Conservation (phyloP, 2,329 filamentous ascomycete species). For the Curvularia lunata region DNA sequence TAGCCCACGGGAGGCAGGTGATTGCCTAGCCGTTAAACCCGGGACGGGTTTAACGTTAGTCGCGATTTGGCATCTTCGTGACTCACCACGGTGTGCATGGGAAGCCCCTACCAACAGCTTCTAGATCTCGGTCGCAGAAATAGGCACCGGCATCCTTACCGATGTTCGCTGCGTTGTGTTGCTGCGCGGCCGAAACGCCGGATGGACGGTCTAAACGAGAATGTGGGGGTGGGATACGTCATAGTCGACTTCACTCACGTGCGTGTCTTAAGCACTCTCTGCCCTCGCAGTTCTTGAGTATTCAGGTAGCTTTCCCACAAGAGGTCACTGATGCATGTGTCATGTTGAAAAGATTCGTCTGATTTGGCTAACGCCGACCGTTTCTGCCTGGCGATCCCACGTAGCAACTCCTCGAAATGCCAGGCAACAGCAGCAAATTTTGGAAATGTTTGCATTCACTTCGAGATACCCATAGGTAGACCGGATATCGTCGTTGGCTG, state of each 20-base stretch:
- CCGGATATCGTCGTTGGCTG: background rate
- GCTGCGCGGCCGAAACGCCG: constrained; percentile 13
- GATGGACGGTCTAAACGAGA: background rate
- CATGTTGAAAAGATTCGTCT: background rate
- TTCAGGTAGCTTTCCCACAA: background rate
- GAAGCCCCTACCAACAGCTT: background rate
- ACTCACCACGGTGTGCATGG: constrained; percentile 13
- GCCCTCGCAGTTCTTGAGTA: background rate
- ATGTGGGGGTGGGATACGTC: constrained; percentile 5
- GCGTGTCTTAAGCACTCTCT: background rate
- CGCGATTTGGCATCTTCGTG: constrained; percentile 1
- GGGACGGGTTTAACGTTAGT: constrained; percentile 18
- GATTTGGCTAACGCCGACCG: background rate
- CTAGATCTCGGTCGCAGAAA: constrained; percentile 7
- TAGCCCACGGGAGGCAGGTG: constrained; percentile 13
- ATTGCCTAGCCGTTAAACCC: constrained; percentile 17
- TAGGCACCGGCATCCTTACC: background rate
- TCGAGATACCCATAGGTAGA: background rate
- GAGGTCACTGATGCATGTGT: background rate
- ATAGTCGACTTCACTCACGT: background rate
- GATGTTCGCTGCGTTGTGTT: constrained; percentile 1
- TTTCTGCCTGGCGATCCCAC: background rate
- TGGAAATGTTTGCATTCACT: background rate
- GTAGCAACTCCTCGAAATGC: background rate
- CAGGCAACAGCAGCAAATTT: background rate